Evolutionary conservation across 1,139 yeast species (phyloP), one percentile per base, ranked within the genome.

Genomic region (Yamadazyma triangularis): DNA sequence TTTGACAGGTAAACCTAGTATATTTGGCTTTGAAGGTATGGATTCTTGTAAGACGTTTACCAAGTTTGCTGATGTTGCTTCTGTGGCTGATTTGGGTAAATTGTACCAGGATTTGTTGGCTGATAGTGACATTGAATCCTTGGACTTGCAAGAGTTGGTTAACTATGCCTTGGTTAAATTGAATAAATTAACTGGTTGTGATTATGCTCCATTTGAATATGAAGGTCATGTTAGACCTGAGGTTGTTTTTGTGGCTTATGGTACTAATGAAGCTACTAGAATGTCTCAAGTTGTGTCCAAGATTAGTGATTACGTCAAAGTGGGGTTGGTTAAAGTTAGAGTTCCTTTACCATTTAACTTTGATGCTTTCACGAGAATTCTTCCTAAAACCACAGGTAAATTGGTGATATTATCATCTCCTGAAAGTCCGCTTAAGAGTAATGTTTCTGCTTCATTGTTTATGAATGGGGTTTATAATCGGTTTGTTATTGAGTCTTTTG

Each of bases 1-100:
- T 3, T 50, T 58, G 36, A 64, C 75, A 24, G 69, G 76, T 21
- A 57, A 63, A 25, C 86, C 91, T 4, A 69, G 82, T 13, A 56
- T 86, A 34, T 79, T 82, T 56, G 66, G 85, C 42, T 84, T 80
- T 52, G 96, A 88, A 51, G 97, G 96, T 26, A 67, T 85, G 11
- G 73, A 78, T 32, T 79, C 77, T 39, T 56, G 79, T 31, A 77
- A 75, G 45, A 72, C 78, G 40, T 73, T 70, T 45, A 61, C 74
- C 40, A 73, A 71, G 43, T 67, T 70, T 39, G 49, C 59, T 9
- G 61, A 64, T 27, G 71, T 77, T 33, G 56, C 72, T 33, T 55
- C 77, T 10, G 61, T 72, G 22, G 64, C 57, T 10, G 59, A 71
- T 13, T 47, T 81, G 33, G 65, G 70, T 26, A 47, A 52, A 4